Evolutionary conservation across 129 eudicot species (phyloP), one percentile per base, ranked within the genome.

Genomic region (Apium graveolens): DNA sequence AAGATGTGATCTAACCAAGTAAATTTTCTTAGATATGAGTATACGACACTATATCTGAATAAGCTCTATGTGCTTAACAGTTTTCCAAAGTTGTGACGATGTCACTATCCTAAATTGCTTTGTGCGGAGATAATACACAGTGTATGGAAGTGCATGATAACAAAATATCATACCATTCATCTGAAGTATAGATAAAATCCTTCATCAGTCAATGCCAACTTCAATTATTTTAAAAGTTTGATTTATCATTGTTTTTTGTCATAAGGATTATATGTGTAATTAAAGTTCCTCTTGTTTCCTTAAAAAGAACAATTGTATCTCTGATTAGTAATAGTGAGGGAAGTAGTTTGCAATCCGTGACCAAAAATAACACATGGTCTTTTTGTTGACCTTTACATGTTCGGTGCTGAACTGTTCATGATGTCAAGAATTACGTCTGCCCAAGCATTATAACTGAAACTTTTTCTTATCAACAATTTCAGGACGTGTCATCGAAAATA

Each of bases 401-500:
- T 17, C 27, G 66, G 66, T n/a, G 31, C 31, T n/a, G n/a, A n/a
- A n/a, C n/a, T n/a, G n/a, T n/a, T 57, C 31, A 57, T 57, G 32
- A n/a, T 57, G 66, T 57, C 66, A n/a, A 57, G 16, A 32, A 57
- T 14, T 57, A 57, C 66, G n/a, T 57, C 46, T 44, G 49, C 35
- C 32, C 27, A 13, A 43, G 57, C 38, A 31, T 5, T 73, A n/a
- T 44, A 51, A 41, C 48, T 55, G 21, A 55, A 49, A 16, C 17
- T 44, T 75, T n/a, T 16, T 62, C 10, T 82, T 65, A 5, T 84
- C 31, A 74, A 49, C 48, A 60, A 74, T 63, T 81, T 45, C 84
- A 93, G 98, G 98, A 93, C 37, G 98, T 93, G 75, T 74, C 90
- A 38, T 87, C 87, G 16, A 88, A 88, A 81, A 90, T 93, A 44